phyloP scores from a whole-genome alignment of 2,329 filamentous ascomycete species.

The Fusarium illudens region DNA sequence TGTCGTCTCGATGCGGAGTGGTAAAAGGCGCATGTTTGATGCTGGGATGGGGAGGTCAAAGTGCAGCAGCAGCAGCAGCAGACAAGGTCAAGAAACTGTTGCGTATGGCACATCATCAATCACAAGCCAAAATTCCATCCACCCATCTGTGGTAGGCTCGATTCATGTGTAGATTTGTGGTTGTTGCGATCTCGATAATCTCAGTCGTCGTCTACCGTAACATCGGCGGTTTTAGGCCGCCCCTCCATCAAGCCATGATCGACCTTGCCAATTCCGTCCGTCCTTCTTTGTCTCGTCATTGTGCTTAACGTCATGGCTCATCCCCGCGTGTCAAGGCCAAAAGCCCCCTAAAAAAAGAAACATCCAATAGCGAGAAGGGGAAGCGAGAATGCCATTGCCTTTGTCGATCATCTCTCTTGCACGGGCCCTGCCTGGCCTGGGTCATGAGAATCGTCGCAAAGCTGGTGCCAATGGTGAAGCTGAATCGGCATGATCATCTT shows the following conservation, averaged over 20 bases:
- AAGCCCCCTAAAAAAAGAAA: not conserved
- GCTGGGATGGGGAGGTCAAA: not conserved
- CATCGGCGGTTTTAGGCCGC: slow-evolving; percentile 22
- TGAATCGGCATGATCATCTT: not conserved
- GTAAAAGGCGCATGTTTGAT: not conserved
- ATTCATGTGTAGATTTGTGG: not conserved
- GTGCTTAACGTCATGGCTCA: slow-evolving; percentile 26
- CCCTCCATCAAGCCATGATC: slow-evolving; percentile 15
- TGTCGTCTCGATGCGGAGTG: not conserved
- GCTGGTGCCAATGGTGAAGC: not conserved
- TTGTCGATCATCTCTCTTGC: not conserved
- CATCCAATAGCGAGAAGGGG: not conserved
- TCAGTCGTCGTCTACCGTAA: not conserved
- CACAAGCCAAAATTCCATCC: not conserved
- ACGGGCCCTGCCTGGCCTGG: not conserved
- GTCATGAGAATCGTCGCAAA: slow-evolving; percentile 14
- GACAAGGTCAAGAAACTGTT: not conserved
- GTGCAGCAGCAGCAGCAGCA: not conserved
- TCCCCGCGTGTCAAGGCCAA: slow-evolving; percentile 4
- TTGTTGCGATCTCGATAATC: not conserved
- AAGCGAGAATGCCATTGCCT: not conserved
- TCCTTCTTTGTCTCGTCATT: slow-evolving; percentile 20
- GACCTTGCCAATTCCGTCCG: slow-evolving; percentile 1
- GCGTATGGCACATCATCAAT: not conserved
- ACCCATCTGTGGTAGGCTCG: not conserved